Base-by-base conservation (phyloP, 768 basidiomycete genomes). In the Phlebiopsis gigantea region DNA sequence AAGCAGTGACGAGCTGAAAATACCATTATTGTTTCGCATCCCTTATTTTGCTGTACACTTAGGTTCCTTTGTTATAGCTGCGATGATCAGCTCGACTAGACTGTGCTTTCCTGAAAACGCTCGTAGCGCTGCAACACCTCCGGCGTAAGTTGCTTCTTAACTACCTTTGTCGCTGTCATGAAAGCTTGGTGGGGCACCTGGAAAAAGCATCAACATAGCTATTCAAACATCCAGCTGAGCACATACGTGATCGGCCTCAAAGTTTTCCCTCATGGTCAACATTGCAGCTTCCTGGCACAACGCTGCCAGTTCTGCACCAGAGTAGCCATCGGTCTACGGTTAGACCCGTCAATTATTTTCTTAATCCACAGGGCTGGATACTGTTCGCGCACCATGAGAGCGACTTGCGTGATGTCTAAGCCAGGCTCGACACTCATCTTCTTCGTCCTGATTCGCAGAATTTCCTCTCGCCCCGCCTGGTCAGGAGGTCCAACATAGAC, bases 201-300 rank as follows among this genome's bases (percentile, higher is more conserved):
- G 8, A 1, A 44, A 28, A 50, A 26, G 42, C 12, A 25, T 47
- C 19, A 54, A 52, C 21, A 12, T 10, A 21, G 42, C 25, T 26
- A 4, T 5, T 6, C 46, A 28, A 53, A 24, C 47, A 19, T 17
- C 15, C 14, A 50, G 22, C 46, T 25, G 29, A 12, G 1, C 29
- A 73, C 90, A 65, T 62, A 96, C 96, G 64, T 76, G 79, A 45
- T 83, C 78, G 2, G 92, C 84, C 57, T 90, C 70, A 31, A 98
- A 85, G 69, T 98, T 81, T 53, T 82, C 78, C 61, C 90, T 85
- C 97, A 99, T 98, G 0, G 94, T 90, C 53, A 87, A 68, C 60
- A 98, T 70, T 0, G 96, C 97, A 3, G 97, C 97, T 70, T 99
- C 96, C 72, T 98, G 97, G 68, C 95, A 98, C 44, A 98, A 79